Percentiles rank a stretch among this genome's conserved stretches.
Evolutionary conservation across 495 filamentous ascomycete species (phyloP).

Genomic region (Neurospora sublineolata): DNA sequence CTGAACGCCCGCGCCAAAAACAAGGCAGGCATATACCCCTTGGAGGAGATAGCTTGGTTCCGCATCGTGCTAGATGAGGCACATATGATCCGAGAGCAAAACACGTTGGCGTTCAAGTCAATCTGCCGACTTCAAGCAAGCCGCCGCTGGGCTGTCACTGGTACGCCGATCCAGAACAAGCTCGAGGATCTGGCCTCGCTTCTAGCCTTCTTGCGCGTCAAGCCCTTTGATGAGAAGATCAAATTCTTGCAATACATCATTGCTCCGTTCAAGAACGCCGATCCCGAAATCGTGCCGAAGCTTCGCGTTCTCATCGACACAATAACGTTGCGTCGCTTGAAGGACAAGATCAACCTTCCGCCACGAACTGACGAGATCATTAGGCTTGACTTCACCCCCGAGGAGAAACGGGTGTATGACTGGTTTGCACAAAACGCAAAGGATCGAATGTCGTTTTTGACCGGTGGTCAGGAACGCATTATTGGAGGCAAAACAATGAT

Average conservation of each 20-base stretch:
- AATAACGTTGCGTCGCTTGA: conserved; percentile 82
- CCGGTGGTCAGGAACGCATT: conserved; percentile 40
- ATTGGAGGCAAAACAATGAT: conserved; percentile 77
- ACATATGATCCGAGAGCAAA: conserved; percentile 81
- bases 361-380: conserved; percentile 60
- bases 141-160: conserved; percentile 90
- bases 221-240: conserved; percentile 70
- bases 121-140: conserved; percentile 72
- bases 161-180: conserved; percentile 83
- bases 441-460: conserved; percentile 41
- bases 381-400: conserved; percentile 41
- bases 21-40: conserved; percentile 49
- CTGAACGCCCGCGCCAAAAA: conserved; percentile 46
- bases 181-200: conserved; percentile 83
- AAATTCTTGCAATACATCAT: conserved; percentile 70
- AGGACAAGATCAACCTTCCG: conserved; percentile 80
- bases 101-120: conserved; percentile 66
- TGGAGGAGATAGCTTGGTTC: conserved; percentile 78
- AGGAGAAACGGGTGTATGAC: conserved; percentile 45
- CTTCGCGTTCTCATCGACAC: conserved; percentile 86
- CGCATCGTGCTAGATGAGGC: conserved; percentile 93
- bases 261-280: conserved; percentile 65
- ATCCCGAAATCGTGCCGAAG: conserved; percentile 71
- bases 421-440: conserved; percentile 42
- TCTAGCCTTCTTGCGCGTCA: conserved; percentile 77